Conservation (phyloP, 805 yeast species). For the Yarrowia sp. region DNA sequence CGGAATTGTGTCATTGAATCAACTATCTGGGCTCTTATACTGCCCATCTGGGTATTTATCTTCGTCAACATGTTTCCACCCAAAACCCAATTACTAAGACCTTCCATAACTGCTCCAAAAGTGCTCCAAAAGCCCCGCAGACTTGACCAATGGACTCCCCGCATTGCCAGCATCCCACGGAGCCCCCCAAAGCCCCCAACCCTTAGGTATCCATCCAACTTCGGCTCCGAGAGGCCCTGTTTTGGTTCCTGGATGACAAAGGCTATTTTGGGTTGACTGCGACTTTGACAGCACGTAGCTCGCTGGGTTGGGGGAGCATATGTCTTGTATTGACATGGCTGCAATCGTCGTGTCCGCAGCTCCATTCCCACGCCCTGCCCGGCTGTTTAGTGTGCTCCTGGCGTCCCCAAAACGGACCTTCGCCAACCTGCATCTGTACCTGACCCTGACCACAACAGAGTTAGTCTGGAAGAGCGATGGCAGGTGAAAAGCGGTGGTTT, state of each 20-base stretch:
- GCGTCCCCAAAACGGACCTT: not conserved
- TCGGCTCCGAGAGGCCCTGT: not conserved
- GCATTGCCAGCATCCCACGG: not conserved
- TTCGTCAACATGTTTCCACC: not conserved
- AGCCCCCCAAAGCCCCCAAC: not conserved
- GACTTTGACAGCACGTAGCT: not conserved
- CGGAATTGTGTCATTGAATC: too few species aligned
- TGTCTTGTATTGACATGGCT: not conserved
- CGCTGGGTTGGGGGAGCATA: not conserved
- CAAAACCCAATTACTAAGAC: not conserved
- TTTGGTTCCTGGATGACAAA: not conserved
- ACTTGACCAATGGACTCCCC: not conserved
- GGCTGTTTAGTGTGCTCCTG: not conserved
- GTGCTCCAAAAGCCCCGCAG: not conserved
- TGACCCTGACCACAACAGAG: slow-evolving; percentile 1
- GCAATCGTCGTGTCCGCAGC: not conserved
- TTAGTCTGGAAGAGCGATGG: not conserved
- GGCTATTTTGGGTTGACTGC: not conserved
- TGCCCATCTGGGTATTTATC: not conserved
- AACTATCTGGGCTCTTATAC: too few species aligned
- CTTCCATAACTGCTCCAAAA: not conserved
- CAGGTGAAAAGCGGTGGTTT: too few species aligned
- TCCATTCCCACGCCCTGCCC: not conserved
- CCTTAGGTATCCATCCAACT: not conserved
- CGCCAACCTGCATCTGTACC: not conserved